Conservation (phyloP, 1,139 yeast species). For the Arxiozyma slooffiae region DNA sequence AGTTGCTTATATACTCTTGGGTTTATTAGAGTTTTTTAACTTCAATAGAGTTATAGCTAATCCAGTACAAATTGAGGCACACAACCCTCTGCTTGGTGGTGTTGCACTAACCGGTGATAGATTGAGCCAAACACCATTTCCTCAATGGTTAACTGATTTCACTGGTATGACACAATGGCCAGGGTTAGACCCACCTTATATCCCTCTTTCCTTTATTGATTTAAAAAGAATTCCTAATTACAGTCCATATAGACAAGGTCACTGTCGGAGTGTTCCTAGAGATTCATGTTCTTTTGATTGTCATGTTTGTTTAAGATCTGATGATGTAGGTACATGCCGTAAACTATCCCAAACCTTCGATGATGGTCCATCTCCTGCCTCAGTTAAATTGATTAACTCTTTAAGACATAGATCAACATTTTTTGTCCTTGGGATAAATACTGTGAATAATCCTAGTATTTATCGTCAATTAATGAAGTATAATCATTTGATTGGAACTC, state of each 20-base stretch:
- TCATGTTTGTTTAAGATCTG: constrained; percentile 62
- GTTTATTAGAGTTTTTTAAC: background rate
- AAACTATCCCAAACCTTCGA: constrained; percentile 79
- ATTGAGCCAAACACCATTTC: constrained; percentile 42
- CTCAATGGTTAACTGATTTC: constrained; percentile 65
- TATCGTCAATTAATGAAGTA: constrained; percentile 45
- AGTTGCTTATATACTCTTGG: background rate
- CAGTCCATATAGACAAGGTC: constrained; percentile 47
- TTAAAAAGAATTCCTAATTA: constrained; percentile 41
- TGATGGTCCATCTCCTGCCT: constrained; percentile 82
- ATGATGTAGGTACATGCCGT: constrained; percentile 70
- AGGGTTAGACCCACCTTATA: constrained; percentile 73
- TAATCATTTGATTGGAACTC: constrained; percentile 80
- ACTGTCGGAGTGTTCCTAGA: constrained; percentile 43
- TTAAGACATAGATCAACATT: constrained; percentile 58
- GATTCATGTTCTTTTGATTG: constrained; percentile 79
- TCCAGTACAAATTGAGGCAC: background rate
- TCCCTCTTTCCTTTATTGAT: constrained; percentile 65
- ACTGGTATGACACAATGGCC: constrained; percentile 80
- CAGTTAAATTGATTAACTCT: constrained; percentile 46
- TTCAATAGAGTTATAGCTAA: background rate
- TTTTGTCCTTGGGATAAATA: constrained; percentile 76
- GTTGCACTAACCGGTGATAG: constrained; percentile 10
- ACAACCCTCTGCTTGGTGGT: constrained; percentile 4
- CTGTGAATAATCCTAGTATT: constrained; percentile 64